Conservation (phyloP, 2,329 filamentous ascomycete genomes). For the Colletotrichum brevisporum region DNA sequence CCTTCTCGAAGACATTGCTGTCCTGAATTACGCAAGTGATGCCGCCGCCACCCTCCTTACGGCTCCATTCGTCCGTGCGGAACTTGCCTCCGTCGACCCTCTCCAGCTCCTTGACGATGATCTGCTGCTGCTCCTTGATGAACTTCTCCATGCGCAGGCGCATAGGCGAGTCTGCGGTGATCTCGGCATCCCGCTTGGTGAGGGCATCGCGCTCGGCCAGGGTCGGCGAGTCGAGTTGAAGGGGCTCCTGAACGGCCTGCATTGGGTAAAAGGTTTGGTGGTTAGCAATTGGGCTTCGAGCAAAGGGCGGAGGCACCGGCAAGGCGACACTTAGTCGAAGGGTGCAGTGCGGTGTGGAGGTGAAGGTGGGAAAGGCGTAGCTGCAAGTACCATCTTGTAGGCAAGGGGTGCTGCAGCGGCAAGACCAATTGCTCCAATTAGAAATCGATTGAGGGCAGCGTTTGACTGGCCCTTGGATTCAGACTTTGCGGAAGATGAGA, state of each 20-base stretch:
- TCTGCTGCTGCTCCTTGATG: conserved; percentile 91
- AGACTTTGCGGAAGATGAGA: conserved; percentile 37
- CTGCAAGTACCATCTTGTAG: conserved; percentile 69
- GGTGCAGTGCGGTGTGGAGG: conserved; percentile 15
- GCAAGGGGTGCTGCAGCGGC: conserved; percentile 66
- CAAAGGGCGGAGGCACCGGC: conserved; percentile 22
- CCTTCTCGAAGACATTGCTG: conserved; percentile 97
- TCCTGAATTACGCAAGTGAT: conserved; percentile 96
- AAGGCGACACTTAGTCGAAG: not conserved
- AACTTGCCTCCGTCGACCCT: conserved; percentile 88
- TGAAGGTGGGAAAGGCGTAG: conserved; percentile 7
- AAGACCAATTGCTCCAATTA: conserved; percentile 58
- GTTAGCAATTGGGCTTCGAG: conserved; percentile 32
- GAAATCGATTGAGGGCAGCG: conserved; percentile 28
- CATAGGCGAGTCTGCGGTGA: conserved; percentile 89
- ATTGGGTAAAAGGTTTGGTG: conserved; percentile 3
- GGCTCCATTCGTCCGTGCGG: conserved; percentile 86
- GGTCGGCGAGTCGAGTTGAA: conserved; percentile 72
- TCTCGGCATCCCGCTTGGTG: conserved; percentile 81
- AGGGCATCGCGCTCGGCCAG: conserved; percentile 89
- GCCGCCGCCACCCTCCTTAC: conserved; percentile 90
- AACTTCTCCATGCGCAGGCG: conserved; percentile 97
- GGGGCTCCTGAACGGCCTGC: conserved; percentile 59
- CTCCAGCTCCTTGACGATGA: conserved; percentile 88
- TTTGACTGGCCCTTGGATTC: conserved; percentile 32